Evolutionary conservation across 2,329 filamentous ascomycete species (phyloP).

Genomic region (Exserohilum rostratum): DNA sequence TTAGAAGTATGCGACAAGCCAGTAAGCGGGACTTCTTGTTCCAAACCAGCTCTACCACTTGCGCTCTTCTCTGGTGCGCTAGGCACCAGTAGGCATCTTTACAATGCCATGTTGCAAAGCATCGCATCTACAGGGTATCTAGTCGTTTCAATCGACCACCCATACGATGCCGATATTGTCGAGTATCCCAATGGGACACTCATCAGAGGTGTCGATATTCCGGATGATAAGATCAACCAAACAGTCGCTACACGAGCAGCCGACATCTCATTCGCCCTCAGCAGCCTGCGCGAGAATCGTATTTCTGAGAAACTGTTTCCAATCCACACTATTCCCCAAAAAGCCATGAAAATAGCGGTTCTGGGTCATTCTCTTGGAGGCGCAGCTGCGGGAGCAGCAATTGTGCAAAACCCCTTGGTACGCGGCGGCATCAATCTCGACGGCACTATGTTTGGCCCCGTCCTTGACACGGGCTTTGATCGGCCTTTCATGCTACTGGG

Average conservation of each 20-base stretch:
- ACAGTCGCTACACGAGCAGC: constrained; percentile 28
- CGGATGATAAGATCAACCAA: constrained; percentile 27
- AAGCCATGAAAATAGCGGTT: constrained; percentile 18
- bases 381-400: constrained; percentile 31
- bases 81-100: constrained; percentile 52
- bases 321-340: not conserved
- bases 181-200: constrained; percentile 55
- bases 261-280: constrained; percentile 31
- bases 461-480: constrained; percentile 20
- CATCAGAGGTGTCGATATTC: constrained; percentile 31
- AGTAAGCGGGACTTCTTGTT: not conserved
- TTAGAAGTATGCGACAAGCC: constrained; percentile 23
- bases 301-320: constrained; percentile 7
- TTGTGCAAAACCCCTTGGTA: constrained; percentile 23
- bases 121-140: constrained; percentile 57
- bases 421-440: constrained; percentile 46
- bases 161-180: constrained; percentile 57
- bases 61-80: constrained; percentile 57
- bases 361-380: constrained; percentile 49
- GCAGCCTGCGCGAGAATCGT: constrained; percentile 22
- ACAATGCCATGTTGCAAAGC: constrained; percentile 53
- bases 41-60: constrained; percentile 18
- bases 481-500: constrained; percentile 34
- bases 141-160: constrained; percentile 58
- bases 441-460: constrained; percentile 36